phyloP scores from a whole-genome alignment of 139 green algal species.

The Chlorella sp. region DNA sequence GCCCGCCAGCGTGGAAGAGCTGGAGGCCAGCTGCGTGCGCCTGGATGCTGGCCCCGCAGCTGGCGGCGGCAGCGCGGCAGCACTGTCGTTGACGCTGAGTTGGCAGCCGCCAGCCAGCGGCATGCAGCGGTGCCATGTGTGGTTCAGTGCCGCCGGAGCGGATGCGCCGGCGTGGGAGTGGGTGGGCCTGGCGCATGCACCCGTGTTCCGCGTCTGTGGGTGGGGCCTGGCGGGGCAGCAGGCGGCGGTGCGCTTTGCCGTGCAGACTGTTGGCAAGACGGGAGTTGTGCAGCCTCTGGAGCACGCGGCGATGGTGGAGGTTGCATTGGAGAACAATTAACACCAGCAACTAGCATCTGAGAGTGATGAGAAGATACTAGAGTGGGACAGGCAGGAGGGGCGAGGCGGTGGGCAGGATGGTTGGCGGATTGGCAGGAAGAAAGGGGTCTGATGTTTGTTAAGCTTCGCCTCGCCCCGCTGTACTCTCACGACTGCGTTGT shows the following conservation, averaged over 20 bases:
- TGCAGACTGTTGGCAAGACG: constrained; percentile 12
- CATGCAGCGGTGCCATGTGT: neutral
- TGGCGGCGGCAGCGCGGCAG: too few species aligned
- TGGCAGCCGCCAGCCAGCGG: neutral
- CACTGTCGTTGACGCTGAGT: too few species aligned
- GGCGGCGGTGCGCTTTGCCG: neutral
- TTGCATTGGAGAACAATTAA: neutral
- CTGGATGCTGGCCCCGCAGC: neutral
- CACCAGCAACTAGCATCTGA: too few species aligned
- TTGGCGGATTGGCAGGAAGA: too few species aligned
- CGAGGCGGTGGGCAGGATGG: too few species aligned
- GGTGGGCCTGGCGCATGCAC: neutral
- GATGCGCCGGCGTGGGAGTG: neutral
- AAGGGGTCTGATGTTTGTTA: too few species aligned
- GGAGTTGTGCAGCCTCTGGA: neutral
- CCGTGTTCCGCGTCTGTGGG: neutral
- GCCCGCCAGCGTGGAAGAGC: neutral
- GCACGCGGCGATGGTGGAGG: neutral
- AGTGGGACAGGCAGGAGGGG: too few species aligned
- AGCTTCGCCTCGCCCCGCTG: too few species aligned
- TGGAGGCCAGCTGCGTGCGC: neutral
- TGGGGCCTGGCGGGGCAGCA: neutral
- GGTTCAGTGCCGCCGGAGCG: neutral
- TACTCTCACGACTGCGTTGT: too few species aligned
- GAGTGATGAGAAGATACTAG: too few species aligned